Percentiles rank a stretch among this genome's conserved stretches.
Evolutionary conservation across 1,284 basidiomycete genomes (phyloP).

Genomic region (Golubevia sp.): DNA sequence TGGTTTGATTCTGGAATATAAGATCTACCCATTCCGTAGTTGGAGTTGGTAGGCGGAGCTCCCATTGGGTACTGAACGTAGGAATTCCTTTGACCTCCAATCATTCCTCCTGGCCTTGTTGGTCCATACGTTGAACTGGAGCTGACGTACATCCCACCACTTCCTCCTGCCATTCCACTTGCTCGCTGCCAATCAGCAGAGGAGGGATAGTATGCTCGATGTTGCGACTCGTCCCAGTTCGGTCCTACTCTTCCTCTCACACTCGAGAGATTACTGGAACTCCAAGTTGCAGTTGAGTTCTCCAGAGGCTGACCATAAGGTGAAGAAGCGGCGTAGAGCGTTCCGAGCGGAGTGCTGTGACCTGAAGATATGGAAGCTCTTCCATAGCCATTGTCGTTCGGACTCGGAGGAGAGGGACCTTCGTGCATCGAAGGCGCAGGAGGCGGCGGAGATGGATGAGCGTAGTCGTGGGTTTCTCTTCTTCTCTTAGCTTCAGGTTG

Average conservation of each 20-base stretch:
- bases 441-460: background rate
- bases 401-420: background rate
- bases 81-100: background rate
- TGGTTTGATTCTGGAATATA: background rate
- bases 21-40: background rate
- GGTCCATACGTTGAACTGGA: slow-evolving; percentile 2
- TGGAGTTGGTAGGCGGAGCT: background rate
- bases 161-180: background rate
- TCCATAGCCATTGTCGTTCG: background rate
- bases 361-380: background rate
- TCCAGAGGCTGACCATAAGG: too few relatives aligned
- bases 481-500: background rate
- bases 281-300: background rate
- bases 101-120: background rate
- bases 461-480: background rate
- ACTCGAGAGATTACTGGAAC: too few relatives aligned
- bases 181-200: background rate
- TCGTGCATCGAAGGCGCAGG: background rate
- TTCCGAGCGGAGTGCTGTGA: background rate
- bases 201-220: background rate
- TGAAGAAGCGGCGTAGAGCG: background rate
- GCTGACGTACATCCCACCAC: background rate
- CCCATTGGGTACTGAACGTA: background rate
- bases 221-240: background rate
- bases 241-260: too few relatives aligned